A percentile compares a stretch with the other conserved stretches of the same genome.
phyloP scores from a whole-genome alignment of 2,329 filamentous ascomycete species.

The Curvularia sp. region DNA sequence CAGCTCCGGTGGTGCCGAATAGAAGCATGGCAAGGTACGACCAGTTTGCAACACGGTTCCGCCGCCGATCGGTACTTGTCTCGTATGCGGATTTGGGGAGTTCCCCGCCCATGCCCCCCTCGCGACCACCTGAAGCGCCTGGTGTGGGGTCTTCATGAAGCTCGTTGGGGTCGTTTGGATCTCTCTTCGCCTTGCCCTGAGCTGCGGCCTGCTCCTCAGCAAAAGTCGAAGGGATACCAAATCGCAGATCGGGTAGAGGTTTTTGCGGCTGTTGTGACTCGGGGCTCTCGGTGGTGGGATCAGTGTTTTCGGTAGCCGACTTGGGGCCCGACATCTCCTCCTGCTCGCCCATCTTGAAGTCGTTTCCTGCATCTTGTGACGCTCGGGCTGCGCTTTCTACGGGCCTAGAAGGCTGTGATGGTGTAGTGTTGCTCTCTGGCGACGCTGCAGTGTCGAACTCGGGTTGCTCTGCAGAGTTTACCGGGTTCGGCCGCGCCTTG shows the following conservation, averaged over 20 bases:
- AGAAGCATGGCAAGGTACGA: constrained; percentile 69
- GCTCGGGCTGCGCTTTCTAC: constrained; percentile 26
- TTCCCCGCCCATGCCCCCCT: constrained; percentile 62
- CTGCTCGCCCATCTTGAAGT: constrained; percentile 41
- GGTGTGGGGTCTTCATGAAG: constrained; percentile 60
- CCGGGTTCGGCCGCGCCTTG: constrained; percentile 34
- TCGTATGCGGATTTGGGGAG: constrained; percentile 83
- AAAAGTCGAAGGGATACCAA: constrained; percentile 91
- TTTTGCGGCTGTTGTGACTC: constrained; percentile 59
- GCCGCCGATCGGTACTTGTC: constrained; percentile 85
- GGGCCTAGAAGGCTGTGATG: constrained; percentile 35
- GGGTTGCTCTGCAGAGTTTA: constrained; percentile 44
- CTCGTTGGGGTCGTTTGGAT: constrained; percentile 53
- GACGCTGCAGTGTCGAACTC: constrained; percentile 38
- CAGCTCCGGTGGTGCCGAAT: constrained; percentile 63
- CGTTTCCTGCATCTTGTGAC: constrained; percentile 23
- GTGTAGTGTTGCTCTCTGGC: constrained; percentile 31
- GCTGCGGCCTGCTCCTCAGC: constrained; percentile 69
- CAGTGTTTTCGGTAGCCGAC: constrained; percentile 46
- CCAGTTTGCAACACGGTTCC: constrained; percentile 77
- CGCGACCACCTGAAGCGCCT: constrained; percentile 55
- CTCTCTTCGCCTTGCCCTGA: constrained; percentile 43
- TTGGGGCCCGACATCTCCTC: constrained; percentile 47
- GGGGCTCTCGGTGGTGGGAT: constrained; percentile 50
- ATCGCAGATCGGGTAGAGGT: constrained; percentile 87